Base-by-base conservation (phyloP, 257 asterid genomes). In the Prunella vulgaris region DNA sequence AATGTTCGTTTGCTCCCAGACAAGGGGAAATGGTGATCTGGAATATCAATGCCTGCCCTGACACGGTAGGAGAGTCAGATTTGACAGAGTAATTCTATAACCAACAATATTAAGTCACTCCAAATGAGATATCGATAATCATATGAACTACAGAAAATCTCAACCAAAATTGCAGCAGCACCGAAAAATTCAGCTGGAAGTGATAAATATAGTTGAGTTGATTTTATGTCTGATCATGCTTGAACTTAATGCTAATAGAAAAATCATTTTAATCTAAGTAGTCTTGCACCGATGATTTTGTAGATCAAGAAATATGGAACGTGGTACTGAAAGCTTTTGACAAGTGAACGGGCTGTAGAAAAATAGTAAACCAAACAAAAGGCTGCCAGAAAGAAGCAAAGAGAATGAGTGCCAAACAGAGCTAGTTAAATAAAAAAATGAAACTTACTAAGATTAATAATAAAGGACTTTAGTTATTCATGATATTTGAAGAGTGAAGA, bases 1-100 rank as follows among this genome's bases (percentile, higher is more conserved):
- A 77, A 74, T 35, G 86, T 76, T 10, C 85, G 79, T 80, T 80
- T 82, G 84, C 80, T 77, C 74, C 86, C 86, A 71, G 72, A 71
- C 42, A 42, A 20, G 9, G 75, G 74, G 49, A 76, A 73, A 63
- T 33, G 83, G 66, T 59, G 74, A 51, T 68, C 80, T 56, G 71
- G 73, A 62, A 61, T 64, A 56, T 69, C 58, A 69, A 72, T 54
- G 57, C 87, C 91, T 86, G 69, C 40, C 24, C 57, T 52, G 60
- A 25, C 71, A 5, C 12, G 17, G 66, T 17, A 64, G 65, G 27
- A 57, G 65, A 78, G 54, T 51, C 51, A 51, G 42, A 54, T 40
- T 44, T 69, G 66, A 46, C 46, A 27, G 5, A 59, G 60, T 24
- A 12, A 53, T n/a, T 60, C 42, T 1, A 25, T 38, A 30, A 30